These are phyloP conservation scores for Alternaria hordeiaustralica DNA, from an alignment of 2,329 filamentous ascomycete species.

Conservation along the genomic window DNA sequence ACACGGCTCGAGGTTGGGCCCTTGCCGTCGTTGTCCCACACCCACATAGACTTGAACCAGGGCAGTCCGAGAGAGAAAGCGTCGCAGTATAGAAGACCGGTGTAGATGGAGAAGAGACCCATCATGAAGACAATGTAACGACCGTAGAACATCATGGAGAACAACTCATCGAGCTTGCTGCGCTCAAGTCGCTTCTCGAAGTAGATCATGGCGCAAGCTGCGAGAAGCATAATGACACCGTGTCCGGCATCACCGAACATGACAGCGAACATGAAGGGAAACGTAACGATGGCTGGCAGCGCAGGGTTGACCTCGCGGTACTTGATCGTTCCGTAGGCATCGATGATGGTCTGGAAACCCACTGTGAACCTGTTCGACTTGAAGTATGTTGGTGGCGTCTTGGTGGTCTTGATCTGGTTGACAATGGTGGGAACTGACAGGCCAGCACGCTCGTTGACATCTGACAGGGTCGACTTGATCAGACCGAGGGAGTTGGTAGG, in stretches of 20 bases:
- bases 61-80: constrained; percentile 93
- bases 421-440: constrained; percentile 98
- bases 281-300: constrained; percentile 93
- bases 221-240: constrained; percentile 83
- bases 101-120: constrained; percentile 96
- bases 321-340: constrained; percentile 96
- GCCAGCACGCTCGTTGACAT: constrained; percentile 94
- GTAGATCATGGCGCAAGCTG: constrained; percentile 91
- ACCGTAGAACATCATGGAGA: constrained; percentile 98
- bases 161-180: constrained; percentile 95
- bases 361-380: constrained; percentile 99
- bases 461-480: constrained; percentile 91
- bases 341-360: constrained; percentile 98
- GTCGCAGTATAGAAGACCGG: constrained; percentile 97
- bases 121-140: constrained; percentile 99
- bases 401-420: constrained; percentile 96
- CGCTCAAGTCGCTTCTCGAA: constrained; percentile 83
- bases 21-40: constrained; percentile 74
- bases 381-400: constrained; percentile 95
- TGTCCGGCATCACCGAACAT: constrained; percentile 99
- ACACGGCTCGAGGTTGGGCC: constrained; percentile 70
- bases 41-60: constrained; percentile 88
- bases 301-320: constrained; percentile 98
- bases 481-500: constrained; percentile 87
- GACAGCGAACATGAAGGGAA: constrained; percentile 99